Conservation (phyloP, 257 asterid genomes). For the Solanum chmielewskii region DNA sequence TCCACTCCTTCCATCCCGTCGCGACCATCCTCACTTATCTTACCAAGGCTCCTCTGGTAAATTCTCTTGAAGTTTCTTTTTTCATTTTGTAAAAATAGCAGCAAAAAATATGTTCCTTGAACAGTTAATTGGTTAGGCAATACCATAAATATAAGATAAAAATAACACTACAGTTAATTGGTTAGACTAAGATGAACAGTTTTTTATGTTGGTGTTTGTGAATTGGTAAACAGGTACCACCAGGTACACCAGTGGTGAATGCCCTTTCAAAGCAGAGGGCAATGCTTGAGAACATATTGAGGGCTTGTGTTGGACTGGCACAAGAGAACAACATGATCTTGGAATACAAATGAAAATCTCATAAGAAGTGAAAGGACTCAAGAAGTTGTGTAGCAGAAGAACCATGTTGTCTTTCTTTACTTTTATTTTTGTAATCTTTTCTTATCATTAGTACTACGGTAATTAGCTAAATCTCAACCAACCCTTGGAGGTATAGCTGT, state of each 20-base stretch:
- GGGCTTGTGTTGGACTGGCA: constrained; percentile 97
- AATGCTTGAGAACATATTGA: constrained; percentile 90
- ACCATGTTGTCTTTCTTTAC: background rate
- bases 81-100: background rate
- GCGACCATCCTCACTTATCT: constrained; percentile 95
- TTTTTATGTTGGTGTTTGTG: background rate
- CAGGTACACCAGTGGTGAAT: constrained; percentile 96
- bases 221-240: constrained; percentile 63
- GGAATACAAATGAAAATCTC: constrained; percentile 69
- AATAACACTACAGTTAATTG: background rate
- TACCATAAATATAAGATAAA: background rate
- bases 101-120: background rate
- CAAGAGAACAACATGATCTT: constrained; percentile 98
- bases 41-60: constrained; percentile 95
- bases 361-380: background rate
- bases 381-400: background rate
- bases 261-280: constrained; percentile 95
- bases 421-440: background rate
- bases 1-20: constrained; percentile 95
- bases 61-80: background rate
- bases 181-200: background rate
- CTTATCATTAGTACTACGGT: background rate
- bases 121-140: background rate
- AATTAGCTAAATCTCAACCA: background rate
- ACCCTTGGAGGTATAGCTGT: background rate